Conservation (phyloP, 225 moss, liverwort and hornwort species). For the Straminergon stramineum region DNA sequence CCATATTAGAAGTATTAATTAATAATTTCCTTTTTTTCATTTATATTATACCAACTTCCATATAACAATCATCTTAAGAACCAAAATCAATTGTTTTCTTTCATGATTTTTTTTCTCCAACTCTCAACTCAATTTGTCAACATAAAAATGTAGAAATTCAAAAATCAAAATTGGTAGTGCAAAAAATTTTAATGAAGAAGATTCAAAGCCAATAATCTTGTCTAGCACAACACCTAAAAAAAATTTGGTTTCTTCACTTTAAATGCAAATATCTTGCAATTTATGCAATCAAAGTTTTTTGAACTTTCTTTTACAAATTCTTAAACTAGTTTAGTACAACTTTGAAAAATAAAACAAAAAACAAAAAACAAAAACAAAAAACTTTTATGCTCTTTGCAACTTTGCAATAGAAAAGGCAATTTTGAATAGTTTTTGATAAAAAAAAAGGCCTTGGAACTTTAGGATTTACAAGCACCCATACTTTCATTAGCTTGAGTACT, state of each 20-base stretch:
- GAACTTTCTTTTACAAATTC: accelerated
- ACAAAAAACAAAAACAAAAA: too few species aligned
- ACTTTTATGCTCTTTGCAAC: background rate
- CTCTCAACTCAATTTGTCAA: background rate
- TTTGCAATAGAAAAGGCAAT: background rate
- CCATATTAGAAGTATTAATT: background rate
- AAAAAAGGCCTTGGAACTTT: background rate
- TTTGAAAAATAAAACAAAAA: too few species aligned
- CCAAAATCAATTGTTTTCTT: background rate
- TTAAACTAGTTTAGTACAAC: background rate
- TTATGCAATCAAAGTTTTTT: accelerated
- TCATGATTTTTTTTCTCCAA: background rate
- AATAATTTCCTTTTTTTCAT: too few species aligned
- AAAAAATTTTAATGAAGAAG: background rate
- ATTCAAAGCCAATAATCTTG: background rate
- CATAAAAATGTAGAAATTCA: background rate
- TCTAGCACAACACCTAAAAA: background rate
- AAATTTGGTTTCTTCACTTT: background rate
- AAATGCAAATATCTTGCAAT: background rate
- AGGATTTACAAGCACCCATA: accelerated
- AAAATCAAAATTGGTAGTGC: background rate
- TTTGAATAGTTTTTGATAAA: background rate
- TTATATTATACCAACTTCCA: accelerated
- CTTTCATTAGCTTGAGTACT: too few species aligned
- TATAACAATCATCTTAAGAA: background rate